These are phyloP conservation scores for Emiliania huxleyi DNA, from an alignment of 78 protist genomes.

Conservation along the genomic window DNA sequence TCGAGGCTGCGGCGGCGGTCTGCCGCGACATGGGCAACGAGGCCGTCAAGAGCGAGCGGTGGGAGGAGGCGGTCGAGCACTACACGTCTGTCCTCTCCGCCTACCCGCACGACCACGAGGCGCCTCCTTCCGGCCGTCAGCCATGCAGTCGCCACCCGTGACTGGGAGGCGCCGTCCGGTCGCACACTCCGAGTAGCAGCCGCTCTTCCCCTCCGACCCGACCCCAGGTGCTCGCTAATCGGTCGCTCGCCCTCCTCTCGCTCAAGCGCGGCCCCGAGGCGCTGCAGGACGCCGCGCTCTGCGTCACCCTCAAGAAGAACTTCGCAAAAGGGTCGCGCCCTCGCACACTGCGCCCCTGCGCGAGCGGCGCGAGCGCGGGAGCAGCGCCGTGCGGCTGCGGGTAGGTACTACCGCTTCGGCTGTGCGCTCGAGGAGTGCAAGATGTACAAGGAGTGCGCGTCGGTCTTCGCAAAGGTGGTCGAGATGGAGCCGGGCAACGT, in stretches of 20 bases:
- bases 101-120: neutral
- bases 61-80: conserved; percentile 13
- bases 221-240: neutral
- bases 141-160: too few species aligned
- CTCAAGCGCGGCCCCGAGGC: neutral
- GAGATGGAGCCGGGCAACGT: conserved; percentile 4
- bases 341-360: too few species aligned
- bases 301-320: neutral
- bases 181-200: too few species aligned
- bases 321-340: neutral
- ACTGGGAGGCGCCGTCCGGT: too few species aligned
- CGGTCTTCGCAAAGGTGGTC: neutral
- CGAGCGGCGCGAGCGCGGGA: too few species aligned
- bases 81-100: neutral
- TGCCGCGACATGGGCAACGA: neutral
- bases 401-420: neutral
- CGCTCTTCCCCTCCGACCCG: too few species aligned
- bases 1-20: neutral
- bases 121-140: too few species aligned
- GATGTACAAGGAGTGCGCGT: neutral
- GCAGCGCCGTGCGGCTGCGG: too few species aligned
- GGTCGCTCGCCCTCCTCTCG: neutral
- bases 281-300: neutral
- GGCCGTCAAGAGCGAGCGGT: neutral
- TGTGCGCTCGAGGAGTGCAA: conserved; percentile 11